Base-by-base conservation (phyloP, 2,329 filamentous ascomycete genomes). In the Neonectria ditissima region DNA sequence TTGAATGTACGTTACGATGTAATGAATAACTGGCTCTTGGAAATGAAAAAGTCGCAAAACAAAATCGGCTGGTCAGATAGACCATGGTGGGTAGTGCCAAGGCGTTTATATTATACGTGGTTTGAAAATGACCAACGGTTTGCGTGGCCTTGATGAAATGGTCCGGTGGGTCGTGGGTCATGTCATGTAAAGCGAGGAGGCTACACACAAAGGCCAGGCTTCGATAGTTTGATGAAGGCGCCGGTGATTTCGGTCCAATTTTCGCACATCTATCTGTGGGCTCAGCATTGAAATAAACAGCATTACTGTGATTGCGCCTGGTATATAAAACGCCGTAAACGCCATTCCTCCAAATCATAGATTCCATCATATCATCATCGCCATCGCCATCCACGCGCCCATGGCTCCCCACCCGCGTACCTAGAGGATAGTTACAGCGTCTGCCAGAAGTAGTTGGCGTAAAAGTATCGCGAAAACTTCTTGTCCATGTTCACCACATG, bases 391-490 rank as follows among this genome's bases (percentile, higher is more conserved):
- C 20, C 24, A 26, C 24, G 16, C 43, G 50, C 45, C 69, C 54
- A 47, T 70, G 61, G 18, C 61, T 26, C 52, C 32, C 44, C 13
- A 20, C 13, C 1, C 18, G 24, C 22, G 10, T 45, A 44, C 30
- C n/a, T 24, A 28, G n/a, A 45, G 72, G 63, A 97, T 77, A 97
- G 84, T 73, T 65, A 97, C 77, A 97, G 84, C 30, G 90, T 95
- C 74, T 93, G 87, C 96, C 96, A 99, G 76, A 98, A 97, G 78
- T 97, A 97, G 74, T 97, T 97, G 22, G 94, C 93, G 75, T 97
- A 97, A 76, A 97, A 97, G 78, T 92, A 95, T 66, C 90, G 87
- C 62, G 92, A 95, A 78, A 97, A 94, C 81, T 96, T 97, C 73
- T 92, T 90, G 73, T 98, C 94, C 77, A 99, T 90, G 74, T 97